These are phyloP conservation scores for Nematocida sp. DNA, from an alignment of 371 early-diverging fungal genomes.

Conservation along the genomic window DNA sequence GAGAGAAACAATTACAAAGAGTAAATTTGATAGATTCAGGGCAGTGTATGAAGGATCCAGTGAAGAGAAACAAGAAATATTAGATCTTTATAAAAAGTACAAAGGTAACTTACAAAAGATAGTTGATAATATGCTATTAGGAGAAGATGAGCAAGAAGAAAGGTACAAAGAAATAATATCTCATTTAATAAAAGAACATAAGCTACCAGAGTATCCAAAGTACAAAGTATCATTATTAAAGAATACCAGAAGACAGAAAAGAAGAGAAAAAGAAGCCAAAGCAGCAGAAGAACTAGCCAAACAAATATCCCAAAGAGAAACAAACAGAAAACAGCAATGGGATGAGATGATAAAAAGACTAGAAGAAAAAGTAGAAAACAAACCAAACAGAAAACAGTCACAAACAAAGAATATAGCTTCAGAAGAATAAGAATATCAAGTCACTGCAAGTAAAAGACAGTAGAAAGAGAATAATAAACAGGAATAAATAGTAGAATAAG, in stretches of 20 bases:
- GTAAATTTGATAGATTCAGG: conserved; percentile 45
- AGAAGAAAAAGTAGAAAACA: conserved; percentile 36
- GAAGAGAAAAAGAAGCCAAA: conserved; percentile 43
- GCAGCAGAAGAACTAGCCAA: conserved; percentile 51
- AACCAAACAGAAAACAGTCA: no score
- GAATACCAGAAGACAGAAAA: conserved; percentile 26
- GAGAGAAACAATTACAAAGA: conserved; percentile 15
- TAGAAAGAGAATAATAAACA: conserved; percentile 5
- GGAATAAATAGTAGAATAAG: conserved; percentile 17
- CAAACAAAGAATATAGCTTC: neutral
- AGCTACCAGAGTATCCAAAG: conserved; percentile 39
- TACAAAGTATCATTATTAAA: conserved; percentile 30
- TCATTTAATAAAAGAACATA: conserved; percentile 14
- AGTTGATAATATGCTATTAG: conserved; percentile 50
- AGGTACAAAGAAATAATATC: conserved; percentile 52
- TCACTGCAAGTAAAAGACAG: neutral
- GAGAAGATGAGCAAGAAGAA: conserved; percentile 55
- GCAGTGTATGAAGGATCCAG: conserved; percentile 47
- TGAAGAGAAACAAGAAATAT: conserved; percentile 56
- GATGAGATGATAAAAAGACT: conserved; percentile 36
- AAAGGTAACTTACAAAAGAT: conserved; percentile 58
- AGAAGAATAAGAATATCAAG: neutral
- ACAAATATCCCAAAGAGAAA: conserved; percentile 34
- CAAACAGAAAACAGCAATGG: conserved; percentile 26
- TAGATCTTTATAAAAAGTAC: conserved; percentile 52